Base-by-base conservation (phyloP, 345 rosid species). In the Iberis pinnata region DNA sequence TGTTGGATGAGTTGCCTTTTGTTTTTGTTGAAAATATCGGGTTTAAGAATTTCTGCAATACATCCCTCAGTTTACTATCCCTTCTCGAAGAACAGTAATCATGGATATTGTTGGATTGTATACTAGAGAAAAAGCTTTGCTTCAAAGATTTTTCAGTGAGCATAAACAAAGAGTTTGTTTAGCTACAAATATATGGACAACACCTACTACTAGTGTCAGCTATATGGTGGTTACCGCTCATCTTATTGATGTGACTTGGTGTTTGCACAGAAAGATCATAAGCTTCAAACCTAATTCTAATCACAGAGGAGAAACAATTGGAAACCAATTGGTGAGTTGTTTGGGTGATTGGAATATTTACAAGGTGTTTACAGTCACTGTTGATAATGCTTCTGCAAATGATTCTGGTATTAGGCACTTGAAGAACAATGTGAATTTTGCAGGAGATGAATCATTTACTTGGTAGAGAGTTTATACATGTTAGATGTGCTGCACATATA, bases 1-100 rank as follows among this genome's bases (percentile, higher is more conserved):
- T 46, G 51, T 14, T 46, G 12, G 51, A 46, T 22, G 35, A 46
- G 35, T 8, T 46, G 7, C 51, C 51, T 46, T 25, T 26, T 16
- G 4, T 2, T 46, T 46, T 25, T 27, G 51, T 46, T 46, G n/a
- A 46, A 46, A 46, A 46, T 12, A 9, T 14, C 26, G 20, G 51
- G 18, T 46, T 46, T 46, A 46, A 5, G 7, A 46, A 26, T 4
- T 46, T 46, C 26, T 25, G 51, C 2, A 12, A 7, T 4, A 1
- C 14, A 25, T 46, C 7, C 35, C 35, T 46, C 35, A 25, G 7
- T 46, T 46, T 46, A n/a, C 0, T 26, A 25, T 46, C 12, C 19
- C 16, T 46, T 46, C 35, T 25, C 51, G n/a, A 25, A 46, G 35
- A 46, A 8, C 19, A 39, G 16, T 16, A 10, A 39, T 19, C 12